phyloP scores from a whole-genome alignment of 2,329 filamentous ascomycete genomes.

The Cephalotrichum gorgonifer region DNA sequence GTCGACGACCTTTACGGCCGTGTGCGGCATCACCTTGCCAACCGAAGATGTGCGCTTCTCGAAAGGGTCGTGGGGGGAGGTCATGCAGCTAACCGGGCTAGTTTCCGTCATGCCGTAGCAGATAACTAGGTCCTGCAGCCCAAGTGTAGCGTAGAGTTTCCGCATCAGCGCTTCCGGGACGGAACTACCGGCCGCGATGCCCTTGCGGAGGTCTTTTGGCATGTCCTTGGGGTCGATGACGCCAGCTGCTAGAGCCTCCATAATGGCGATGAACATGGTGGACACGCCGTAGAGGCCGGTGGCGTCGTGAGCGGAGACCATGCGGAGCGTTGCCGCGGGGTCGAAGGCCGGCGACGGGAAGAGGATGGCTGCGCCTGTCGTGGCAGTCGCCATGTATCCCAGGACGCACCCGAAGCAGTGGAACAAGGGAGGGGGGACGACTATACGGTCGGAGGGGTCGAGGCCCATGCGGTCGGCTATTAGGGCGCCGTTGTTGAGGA shows the following conservation, averaged over 20 bases:
- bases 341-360: conserved; percentile 85
- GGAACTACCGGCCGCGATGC: conserved; percentile 81
- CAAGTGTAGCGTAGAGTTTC: conserved; percentile 61
- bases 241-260: conserved; percentile 57
- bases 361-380: conserved; percentile 66
- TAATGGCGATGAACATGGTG: conserved; percentile 86
- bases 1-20: conserved; percentile 65
- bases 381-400: conserved; percentile 93
- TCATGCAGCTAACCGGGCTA: conserved; percentile 70
- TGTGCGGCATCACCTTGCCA: conserved; percentile 76
- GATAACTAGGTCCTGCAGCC: conserved; percentile 74
- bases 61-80: conserved; percentile 63
- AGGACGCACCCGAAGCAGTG: conserved; percentile 86
- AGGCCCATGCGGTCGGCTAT: conserved; percentile 83
- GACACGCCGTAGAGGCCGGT: conserved; percentile 76
- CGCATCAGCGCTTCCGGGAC: conserved; percentile 76
- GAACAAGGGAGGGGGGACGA: conserved; percentile 79
- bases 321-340: conserved; percentile 56
- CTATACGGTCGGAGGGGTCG: conserved; percentile 61
- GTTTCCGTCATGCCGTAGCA: conserved; percentile 98
- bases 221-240: conserved; percentile 14
- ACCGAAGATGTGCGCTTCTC: conserved; percentile 65
- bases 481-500: conserved; percentile 83
- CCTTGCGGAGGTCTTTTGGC: conserved; percentile 55
- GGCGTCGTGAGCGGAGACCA: conserved; percentile 40